Evolutionary conservation across 2,329 filamentous ascomycete genomes (phyloP), one percentile per base, ranked within the genome.

Genomic region (Cladophialophora carrionii): DNA sequence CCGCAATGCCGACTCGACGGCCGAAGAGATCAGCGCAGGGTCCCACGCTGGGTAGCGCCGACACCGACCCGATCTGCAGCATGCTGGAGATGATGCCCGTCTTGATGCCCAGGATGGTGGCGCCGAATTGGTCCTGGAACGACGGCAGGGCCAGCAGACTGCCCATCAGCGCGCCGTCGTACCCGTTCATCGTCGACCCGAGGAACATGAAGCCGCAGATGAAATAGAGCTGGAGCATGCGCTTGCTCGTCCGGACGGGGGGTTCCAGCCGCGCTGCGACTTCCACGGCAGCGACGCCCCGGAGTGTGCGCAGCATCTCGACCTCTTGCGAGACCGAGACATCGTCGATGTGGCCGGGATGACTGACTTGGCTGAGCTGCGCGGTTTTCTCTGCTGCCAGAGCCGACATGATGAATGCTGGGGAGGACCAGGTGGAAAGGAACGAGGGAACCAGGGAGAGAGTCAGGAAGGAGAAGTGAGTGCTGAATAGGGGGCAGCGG

Each of bases 1-100:
- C 49, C 4, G 67, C 69, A 71, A 75, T 75, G 9, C 74, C 73
- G 34, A 72, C 61, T 24, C 72, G 70, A 37, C 74, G 72, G 24
- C 74, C 74, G 54, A 24, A 53, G 2, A 17, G 26, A 20, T 53
- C 51, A 17, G 24, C 17, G 17, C 24, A 26, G 22, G 51, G 22
- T 4, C 24, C 51, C 0, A 31, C 29, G 4, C 1, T 12, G 1
- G 41, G 41, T 6, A 46, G 29, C 6, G 56, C 56, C 6, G 41
- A 46, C 14, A 58, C 41, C 2, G n/a, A 22, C 5, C 56, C 56
- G 37, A 58, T 48, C 14, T 32, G 24, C 22, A 29, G 31, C 56
- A 58, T 46, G 37, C 22, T 32, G 56, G 41, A 58, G 41, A 58
- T 48, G 41, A 48, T 26, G 10, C 56, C 56, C 20, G 41, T 48